Evolutionary conservation across 75 land plant species (phyloP).

Genomic region (Sequoia sempervirens): DNA sequence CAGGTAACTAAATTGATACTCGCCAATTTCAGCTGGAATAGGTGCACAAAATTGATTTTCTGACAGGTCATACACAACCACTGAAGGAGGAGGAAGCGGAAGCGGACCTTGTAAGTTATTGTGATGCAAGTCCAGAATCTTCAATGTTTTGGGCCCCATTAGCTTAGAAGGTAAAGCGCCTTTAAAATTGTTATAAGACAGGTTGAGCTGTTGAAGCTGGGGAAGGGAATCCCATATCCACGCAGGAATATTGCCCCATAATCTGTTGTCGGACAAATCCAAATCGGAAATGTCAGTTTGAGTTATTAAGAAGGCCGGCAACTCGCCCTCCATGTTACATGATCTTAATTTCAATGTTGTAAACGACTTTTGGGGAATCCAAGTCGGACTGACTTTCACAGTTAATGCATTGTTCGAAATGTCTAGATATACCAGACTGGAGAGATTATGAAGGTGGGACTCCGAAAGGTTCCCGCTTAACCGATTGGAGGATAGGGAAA

Average conservation of each 20-base stretch:
- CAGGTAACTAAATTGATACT: conserved; percentile 6
- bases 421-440: too few species aligned
- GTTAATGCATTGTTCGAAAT: too few species aligned
- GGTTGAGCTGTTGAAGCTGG: neutral
- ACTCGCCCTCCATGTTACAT: neutral
- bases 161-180: neutral
- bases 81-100: neutral
- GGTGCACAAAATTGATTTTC: conserved; percentile 14
- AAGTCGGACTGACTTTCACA: too few species aligned
- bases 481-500: too few species aligned
- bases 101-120: neutral
- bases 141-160: neutral
- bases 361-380: too few species aligned
- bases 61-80: neutral
- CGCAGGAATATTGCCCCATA: neutral
- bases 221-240: neutral
- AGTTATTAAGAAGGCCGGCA: too few species aligned
- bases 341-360: too few species aligned
- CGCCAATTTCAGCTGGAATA: conserved; percentile 8
- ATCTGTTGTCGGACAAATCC: neutral
- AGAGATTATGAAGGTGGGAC: too few species aligned
- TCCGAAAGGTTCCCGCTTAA: too few species aligned
- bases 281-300: neutral
- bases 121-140: neutral
- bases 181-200: neutral